Conservation (phyloP, 2,329 filamentous ascomycete genomes). For the Eutypa lata region DNA sequence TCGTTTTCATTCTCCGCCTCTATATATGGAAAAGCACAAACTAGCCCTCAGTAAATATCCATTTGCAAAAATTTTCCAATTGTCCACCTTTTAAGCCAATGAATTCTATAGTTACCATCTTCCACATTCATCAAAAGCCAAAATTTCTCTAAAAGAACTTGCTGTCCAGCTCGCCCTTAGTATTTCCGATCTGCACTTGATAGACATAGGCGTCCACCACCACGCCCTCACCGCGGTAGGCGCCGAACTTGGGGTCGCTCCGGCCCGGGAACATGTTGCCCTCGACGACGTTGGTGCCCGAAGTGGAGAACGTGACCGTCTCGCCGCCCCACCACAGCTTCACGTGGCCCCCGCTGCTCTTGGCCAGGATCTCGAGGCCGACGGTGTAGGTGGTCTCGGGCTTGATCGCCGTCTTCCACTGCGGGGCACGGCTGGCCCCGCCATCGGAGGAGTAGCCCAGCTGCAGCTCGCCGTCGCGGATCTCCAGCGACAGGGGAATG, state of each 20-base stretch:
- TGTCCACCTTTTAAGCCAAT: no score
- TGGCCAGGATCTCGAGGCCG: constrained; percentile 12
- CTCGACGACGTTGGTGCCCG: constrained; percentile 6
- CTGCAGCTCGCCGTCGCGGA: constrained; percentile 8
- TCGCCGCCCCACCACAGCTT: constrained; percentile 14
- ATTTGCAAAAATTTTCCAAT: no score
- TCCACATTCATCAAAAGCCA: no score
- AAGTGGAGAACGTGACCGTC: constrained; percentile 12
- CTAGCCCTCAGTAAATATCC: no score
- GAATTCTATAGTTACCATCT: no score
- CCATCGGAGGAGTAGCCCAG: constrained; percentile 8
- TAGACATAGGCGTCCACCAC: constrained; percentile 13
- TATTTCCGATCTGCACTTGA: constrained; percentile 13
- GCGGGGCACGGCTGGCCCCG: constrained; percentile 4
- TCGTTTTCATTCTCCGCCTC: no score
- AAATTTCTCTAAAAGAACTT: background rate
- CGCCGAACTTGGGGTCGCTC: constrained; percentile 15
- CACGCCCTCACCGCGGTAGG: constrained; percentile 11
- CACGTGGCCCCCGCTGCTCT: constrained; percentile 8
- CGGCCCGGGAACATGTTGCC: constrained; percentile 13
- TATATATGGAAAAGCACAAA: no score
- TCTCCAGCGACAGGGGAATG: constrained; percentile 11
- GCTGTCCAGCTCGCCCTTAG: background rate
- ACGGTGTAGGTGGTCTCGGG: constrained; percentile 9
- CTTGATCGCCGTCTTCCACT: constrained; percentile 10